Evolutionary conservation across 306 rosid species (phyloP).

Genomic region (Cicer judaicum): DNA sequence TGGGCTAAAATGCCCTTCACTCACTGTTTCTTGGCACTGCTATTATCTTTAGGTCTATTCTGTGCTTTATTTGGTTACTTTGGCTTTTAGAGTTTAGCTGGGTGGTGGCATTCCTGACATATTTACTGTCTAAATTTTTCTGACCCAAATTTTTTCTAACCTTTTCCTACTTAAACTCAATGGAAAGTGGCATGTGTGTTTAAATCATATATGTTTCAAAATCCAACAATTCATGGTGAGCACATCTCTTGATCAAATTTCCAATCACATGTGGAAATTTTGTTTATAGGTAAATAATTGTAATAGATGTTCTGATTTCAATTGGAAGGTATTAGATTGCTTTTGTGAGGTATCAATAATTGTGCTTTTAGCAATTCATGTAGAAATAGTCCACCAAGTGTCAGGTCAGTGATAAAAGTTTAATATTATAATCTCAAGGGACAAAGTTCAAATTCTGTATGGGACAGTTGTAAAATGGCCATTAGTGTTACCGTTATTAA

Average conservation of each 20-base stretch:
- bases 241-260: neutral
- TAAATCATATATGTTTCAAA: constrained; percentile 9
- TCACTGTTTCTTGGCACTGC: constrained; percentile 13
- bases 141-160: neutral
- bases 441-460: no score
- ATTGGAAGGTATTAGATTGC: constrained; percentile 26
- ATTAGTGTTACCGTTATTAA: no score
- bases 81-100: constrained; percentile 8
- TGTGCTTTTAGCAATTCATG: constrained; percentile 1
- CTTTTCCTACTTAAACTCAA: constrained; percentile 6
- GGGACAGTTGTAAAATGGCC: no score
- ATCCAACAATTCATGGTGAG: constrained; percentile 3
- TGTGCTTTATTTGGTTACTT: neutral
- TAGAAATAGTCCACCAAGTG: neutral
- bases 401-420: neutral
- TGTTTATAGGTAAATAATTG: neutral
- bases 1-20: constrained; percentile 12
- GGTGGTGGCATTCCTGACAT: constrained; percentile 8
- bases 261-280: constrained; percentile 4
- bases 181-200: neutral
- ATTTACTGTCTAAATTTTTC: constrained; percentile 3
- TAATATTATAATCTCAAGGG: no score
- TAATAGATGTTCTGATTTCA: constrained; percentile 29
- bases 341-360: constrained; percentile 8
- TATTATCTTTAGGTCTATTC: constrained; percentile 23